Evolutionary conservation across 2,329 filamentous ascomycete species (phyloP).

Genomic region (Neopestalotiopsis rosae): DNA sequence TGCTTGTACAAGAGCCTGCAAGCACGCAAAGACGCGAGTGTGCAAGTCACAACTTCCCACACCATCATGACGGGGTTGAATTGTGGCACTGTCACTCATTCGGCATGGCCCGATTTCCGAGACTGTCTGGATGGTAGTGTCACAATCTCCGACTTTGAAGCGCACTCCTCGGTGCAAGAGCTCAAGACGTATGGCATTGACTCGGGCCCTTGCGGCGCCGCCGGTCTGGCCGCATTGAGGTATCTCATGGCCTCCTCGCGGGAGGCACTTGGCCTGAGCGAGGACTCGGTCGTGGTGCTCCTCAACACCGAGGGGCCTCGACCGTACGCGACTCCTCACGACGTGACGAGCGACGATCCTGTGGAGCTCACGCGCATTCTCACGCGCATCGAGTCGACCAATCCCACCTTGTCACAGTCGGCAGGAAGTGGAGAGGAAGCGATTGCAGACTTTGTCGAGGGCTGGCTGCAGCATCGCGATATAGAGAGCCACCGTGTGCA

Average conservation of each 20-base stretch:
- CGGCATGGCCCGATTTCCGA: conserved; percentile 66
- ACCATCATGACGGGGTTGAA: conserved; percentile 80
- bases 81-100: conserved; percentile 71
- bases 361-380: conserved; percentile 49
- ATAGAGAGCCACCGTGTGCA: conserved; percentile 58
- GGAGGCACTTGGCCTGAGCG: conserved; percentile 41
- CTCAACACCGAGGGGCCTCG: conserved; percentile 70
- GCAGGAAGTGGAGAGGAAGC: conserved; percentile 51
- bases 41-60: conserved; percentile 56
- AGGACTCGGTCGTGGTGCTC: conserved; percentile 65
- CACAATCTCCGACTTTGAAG: conserved; percentile 66
- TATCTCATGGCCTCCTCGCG: conserved; percentile 46
- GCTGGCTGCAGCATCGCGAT: conserved; percentile 57
- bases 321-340: conserved; percentile 51
- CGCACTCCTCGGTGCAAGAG: conserved; percentile 62
- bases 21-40: conserved; percentile 44
- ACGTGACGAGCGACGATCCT: conserved; percentile 42
- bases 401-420: conserved; percentile 45
- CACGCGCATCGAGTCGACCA: conserved; percentile 55
- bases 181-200: conserved; percentile 43
- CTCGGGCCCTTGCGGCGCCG: conserved; percentile 43
- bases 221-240: conserved; percentile 58
- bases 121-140: conserved; percentile 64
- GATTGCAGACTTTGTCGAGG: conserved; percentile 51
- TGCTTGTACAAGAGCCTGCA: conserved; percentile 61